Base-by-base conservation (phyloP, 1,284 basidiomycete species). In the Leccinum fuscescens region DNA sequence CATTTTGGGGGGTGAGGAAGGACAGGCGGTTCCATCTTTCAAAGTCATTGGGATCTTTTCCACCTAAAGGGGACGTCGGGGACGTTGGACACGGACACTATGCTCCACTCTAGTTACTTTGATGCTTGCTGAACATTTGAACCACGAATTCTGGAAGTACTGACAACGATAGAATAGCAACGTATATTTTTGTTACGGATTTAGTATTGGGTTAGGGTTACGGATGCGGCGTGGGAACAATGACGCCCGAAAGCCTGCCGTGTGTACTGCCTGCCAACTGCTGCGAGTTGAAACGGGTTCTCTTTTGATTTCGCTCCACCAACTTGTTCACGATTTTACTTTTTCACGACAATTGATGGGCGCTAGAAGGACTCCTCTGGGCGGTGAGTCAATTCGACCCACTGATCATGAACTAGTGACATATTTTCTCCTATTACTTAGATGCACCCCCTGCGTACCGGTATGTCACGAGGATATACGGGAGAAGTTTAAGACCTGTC, bases 11-110 rank as follows among this genome's bases (percentile, higher is more conserved):
- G 94, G 94, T 14, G 89, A 92, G 63, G 92, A 93, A 72, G 93
- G 92, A 3, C 78, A 84, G 67, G 77, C 77, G 49, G 86, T 91
- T 11, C 81, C 89, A 22, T 78, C 84, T 48, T 96, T 96, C 82
- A 93, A 90, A 78, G 86, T 96, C 67, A 82, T 95, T 33, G 93
- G 93, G 52, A 80, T 96, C 56, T 92, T 93, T 69, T 73, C 89
- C 42, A 89, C 88, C 61, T 92, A 72, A 74, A 12, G 9, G 11
- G 42, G 42, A 35, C 31, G 11, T 29, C 29, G 39, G 7, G 4
- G 44, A 48, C 14, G 48, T 49, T 4, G 20, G 15, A 24, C 48
- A 49, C 46, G n/a, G 17, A 44, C 11, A 6, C 22, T 53, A 51
- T 50, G 27, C 49, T 50, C 5, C 42, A 42, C 4, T 44, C 17